A percentile compares a stretch with the other conserved stretches of the same genome.
These are phyloP conservation scores for Colletotrichum graminicola DNA, from an alignment of 2,329 filamentous ascomycete genomes.

Conservation along the genomic window DNA sequence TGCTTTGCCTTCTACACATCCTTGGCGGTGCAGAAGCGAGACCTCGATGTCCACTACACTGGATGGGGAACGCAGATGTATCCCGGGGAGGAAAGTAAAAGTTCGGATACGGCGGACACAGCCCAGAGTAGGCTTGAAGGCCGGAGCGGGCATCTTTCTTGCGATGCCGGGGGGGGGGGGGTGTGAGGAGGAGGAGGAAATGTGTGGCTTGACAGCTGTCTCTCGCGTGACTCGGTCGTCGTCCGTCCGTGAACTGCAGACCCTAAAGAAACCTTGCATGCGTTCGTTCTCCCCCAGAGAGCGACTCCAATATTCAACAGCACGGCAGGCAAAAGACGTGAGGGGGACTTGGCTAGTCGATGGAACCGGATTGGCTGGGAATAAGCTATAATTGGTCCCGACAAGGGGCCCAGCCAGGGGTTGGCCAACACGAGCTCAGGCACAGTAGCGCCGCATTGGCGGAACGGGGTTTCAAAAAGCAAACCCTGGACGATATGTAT, in stretches of 20 bases:
- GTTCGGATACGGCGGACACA: constrained; percentile 24
- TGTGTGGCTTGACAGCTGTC: constrained; percentile 28
- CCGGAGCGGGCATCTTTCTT: constrained; percentile 23
- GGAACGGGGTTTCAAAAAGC: constrained; percentile 20
- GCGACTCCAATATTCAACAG: background rate
- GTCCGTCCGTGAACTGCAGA: constrained; percentile 5
- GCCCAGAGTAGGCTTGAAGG: constrained; percentile 14
- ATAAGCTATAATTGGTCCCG: constrained; percentile 34
- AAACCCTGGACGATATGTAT: constrained; percentile 25
- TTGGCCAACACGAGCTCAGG: constrained; percentile 37
- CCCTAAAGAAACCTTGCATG: background rate
- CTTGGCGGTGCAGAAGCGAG: constrained; percentile 20
- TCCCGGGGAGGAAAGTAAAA: constrained; percentile 4
- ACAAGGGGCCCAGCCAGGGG: constrained; percentile 14
- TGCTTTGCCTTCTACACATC: constrained; percentile 12
- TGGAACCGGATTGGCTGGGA: constrained; percentile 13
- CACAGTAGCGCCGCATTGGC: constrained; percentile 40
- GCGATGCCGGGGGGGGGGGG: background rate
- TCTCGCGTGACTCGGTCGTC: constrained; percentile 27
- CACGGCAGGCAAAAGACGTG: background rate
- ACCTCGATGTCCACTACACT: background rate
- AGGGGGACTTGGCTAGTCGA: constrained; percentile 13
- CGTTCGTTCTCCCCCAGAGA: background rate
- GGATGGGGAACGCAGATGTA: background rate
- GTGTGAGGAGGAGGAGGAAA: background rate